Base-by-base conservation (phyloP, 2,329 filamentous ascomycete species). In the Pseudopyrenochaeta lycopersici region DNA sequence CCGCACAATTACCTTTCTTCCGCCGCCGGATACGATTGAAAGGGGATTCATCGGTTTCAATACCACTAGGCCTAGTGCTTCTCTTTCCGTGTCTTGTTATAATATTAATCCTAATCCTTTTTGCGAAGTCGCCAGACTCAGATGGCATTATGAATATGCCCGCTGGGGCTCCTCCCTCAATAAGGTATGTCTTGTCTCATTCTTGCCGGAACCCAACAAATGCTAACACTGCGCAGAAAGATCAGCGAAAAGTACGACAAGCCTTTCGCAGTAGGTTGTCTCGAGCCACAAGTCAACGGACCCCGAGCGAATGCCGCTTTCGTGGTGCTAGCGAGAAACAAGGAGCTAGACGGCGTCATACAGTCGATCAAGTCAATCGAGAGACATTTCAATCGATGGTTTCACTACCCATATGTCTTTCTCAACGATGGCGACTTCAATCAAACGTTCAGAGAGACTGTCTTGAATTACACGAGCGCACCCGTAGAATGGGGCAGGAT, bases 371-470 rank as follows among this genome's bases (percentile, higher is more conserved):
- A 97, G 81, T 98, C 94, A 38, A 93, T 99, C 64, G 95, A 99
- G 81, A 87, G 95, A 67, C 95, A 99, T 78, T 99, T 99, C 86
- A 99, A 99, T 79, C 87, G 93, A 64, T 99, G 94, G 93, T 99
- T 92, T 76, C 88, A 98, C 77, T 99, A 99, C 76, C 95, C 95
- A 21, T 99, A 98, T 74, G 94, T 98, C 65, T 98, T 99, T 77
- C 82, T 99, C 65, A 99, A 99, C 78, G 94, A 99, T 70, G 95
- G 90, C 60, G 93, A 98, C 52, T 99, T 99, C 84, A 93, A 98
- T 77, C 87, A 91, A 71, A 91, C 88, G 11, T 99, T 99, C 84
- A 96, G 91, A 76, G 90, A 94, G 66, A 89, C 88, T 0, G 86
- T 99, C 52, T 80, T 84, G 71, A 97, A 97, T 72, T 92, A 99